Base-by-base conservation (phyloP, 202 grass and related monocot genomes). In the Digitaria exilis region DNA sequence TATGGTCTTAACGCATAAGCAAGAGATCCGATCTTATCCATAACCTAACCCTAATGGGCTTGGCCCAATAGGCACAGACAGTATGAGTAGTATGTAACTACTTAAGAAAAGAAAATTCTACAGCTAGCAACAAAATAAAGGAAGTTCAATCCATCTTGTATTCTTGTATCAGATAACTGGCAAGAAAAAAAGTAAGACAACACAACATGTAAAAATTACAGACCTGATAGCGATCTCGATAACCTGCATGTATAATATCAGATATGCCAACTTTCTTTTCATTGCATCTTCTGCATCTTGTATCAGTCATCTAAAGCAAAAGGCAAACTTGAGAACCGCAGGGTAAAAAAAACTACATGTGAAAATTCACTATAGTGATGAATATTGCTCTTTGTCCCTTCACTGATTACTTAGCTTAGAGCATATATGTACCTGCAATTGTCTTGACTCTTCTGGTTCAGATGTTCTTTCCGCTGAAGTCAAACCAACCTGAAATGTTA, bases 161-260 rank as follows among this genome's bases (percentile, higher is more conserved):
- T 81, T 26, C 34, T 49, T 48, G 19, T 15, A 32, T 50, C 21
- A 45, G 30, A 88, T 61, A 48, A 79, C 45, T 7, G 2, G 9
- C 32, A 42, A 26, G 26, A 71, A 42, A 14, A 22, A 37, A 58
- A 42, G n/a, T n/a, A 65, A 56, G 28, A 41, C 4, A 28, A 83
- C 21, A 37, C 41, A 55, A 82, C 2, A 86, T 43, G 11, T 54
- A 79, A 84, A 8, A 86, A 63, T 41, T 60, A 26, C 57, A 37
- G 80, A 98, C 96, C 93, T 96, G 92, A 86, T 98, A 98, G 26
- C 96, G 89, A 87, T 98, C 93, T 62, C 89, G 91, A 85, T 92
- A 93, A 51, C 91, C 86, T 31, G 90, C 91, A 77, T 88, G 90
- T 83, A 98, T 98, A 76, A 96, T 96, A 76, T 92, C 81, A 68